phyloP scores from a whole-genome alignment of 2,329 filamentous ascomycete genomes.

The Amauroascus niger region DNA sequence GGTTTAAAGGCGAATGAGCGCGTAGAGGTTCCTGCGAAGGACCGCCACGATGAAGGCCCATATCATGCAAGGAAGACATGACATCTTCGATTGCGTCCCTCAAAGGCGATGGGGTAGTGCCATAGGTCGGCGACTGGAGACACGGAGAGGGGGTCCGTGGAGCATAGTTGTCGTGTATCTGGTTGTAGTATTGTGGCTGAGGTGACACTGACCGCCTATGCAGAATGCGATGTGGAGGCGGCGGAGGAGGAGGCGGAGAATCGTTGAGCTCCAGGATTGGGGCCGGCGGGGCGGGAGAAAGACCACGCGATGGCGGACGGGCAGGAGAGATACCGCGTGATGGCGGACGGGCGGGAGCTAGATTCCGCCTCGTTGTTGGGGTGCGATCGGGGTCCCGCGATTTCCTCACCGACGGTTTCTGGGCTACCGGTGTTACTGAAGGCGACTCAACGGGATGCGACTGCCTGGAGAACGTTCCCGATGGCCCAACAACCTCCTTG shows the following conservation, averaged over 20 bases:
- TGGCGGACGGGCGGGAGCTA: slow-evolving; percentile 1
- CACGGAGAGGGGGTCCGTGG: slow-evolving; percentile 42
- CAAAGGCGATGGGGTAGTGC: slow-evolving; percentile 79
- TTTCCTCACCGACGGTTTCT: not conserved
- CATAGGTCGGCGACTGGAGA: slow-evolving; percentile 53
- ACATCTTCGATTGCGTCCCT: slow-evolving; percentile 96
- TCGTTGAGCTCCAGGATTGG: slow-evolving; percentile 31
- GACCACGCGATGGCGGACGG: slow-evolving; percentile 6
- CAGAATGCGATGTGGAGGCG: slow-evolving; percentile 61
- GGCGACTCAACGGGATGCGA: slow-evolving; percentile 22
- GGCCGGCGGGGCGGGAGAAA: slow-evolving; percentile 10
- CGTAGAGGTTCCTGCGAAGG: slow-evolving; percentile 46
- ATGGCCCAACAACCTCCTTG: slow-evolving; percentile 38
- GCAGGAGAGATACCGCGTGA: slow-evolving; percentile 7
- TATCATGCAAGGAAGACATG: slow-evolving; percentile 85
- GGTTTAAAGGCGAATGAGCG: slow-evolving; percentile 46
- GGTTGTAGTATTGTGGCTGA: slow-evolving; percentile 27
- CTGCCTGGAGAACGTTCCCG: slow-evolving; percentile 29
- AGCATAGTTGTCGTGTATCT: not conserved
- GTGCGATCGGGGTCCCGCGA: slow-evolving; percentile 7
- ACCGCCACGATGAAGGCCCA: slow-evolving; percentile 54
- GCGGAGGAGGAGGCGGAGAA: slow-evolving; percentile 72
- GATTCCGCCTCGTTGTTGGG: slow-evolving; percentile 4
- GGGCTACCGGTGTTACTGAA: slow-evolving; percentile 14
- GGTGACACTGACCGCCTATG: slow-evolving; percentile 17